A percentile compares a stretch with the other conserved stretches of the same genome.
These are phyloP conservation scores for Isoetes taiwanensis DNA, from an alignment of 75 land plant species.

Conservation along the genomic window DNA sequence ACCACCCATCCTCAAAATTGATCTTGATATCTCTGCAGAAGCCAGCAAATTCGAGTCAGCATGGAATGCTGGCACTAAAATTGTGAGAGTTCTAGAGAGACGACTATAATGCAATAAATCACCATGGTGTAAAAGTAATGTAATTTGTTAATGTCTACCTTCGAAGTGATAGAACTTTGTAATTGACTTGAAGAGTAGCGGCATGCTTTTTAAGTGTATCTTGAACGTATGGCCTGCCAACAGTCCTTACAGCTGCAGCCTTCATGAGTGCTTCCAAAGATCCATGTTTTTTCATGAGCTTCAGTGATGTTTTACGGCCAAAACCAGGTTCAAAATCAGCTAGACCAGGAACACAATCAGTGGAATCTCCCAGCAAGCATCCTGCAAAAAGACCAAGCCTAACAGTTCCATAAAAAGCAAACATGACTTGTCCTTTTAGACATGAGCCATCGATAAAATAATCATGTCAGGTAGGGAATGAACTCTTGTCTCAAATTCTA, in stretches of 20 bases:
- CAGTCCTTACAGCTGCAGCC: slow-evolving; percentile 67
- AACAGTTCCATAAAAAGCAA: neutral
- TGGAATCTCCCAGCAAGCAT: slow-evolving; percentile 76
- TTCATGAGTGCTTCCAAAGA: slow-evolving; percentile 58
- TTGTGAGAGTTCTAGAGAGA: neutral
- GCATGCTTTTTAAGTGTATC: slow-evolving; percentile 71
- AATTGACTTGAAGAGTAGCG: slow-evolving; percentile 48
- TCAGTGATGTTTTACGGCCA: slow-evolving; percentile 86
- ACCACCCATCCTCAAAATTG: slow-evolving; percentile 18
- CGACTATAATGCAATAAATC: neutral
- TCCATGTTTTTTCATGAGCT: slow-evolving; percentile 76
- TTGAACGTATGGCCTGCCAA: slow-evolving; percentile 73
- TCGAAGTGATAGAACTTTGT: slow-evolving; percentile 53
- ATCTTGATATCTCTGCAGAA: slow-evolving; percentile 19
- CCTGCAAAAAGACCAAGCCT: slow-evolving; percentile 23
- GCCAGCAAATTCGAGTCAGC: neutral
- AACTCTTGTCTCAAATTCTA: neutral
- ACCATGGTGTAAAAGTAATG: neutral
- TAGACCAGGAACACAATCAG: slow-evolving; percentile 73
- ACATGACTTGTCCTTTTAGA: neutral
- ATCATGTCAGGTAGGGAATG: neutral
- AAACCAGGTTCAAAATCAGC: slow-evolving; percentile 69
- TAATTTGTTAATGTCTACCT: slow-evolving; percentile 22
- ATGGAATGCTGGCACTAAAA: neutral
- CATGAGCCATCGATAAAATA: neutral